Evolutionary conservation across 108 stramenopile species (phyloP).

Genomic region (Cylindrotheca fusiformis): DNA sequence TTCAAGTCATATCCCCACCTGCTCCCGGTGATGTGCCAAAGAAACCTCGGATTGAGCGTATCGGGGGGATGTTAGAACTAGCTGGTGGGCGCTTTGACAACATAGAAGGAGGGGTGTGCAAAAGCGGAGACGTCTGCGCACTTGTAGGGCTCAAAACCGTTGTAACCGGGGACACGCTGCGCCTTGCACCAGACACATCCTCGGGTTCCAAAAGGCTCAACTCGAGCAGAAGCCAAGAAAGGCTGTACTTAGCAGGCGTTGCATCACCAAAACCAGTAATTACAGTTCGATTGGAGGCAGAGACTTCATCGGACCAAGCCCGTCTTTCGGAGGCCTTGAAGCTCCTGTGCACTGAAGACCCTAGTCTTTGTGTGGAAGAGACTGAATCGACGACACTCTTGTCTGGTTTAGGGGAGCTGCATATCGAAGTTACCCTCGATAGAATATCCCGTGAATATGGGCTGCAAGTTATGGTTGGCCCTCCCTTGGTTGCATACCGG

Average conservation of each 20-base stretch:
- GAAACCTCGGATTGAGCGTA: slow-evolving; percentile 51
- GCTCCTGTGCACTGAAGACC: slow-evolving; percentile 81
- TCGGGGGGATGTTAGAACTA: slow-evolving; percentile 84
- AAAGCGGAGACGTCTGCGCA: slow-evolving; percentile 86
- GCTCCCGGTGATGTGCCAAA: slow-evolving; percentile 37
- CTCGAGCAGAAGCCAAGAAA: not conserved
- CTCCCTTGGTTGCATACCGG: slow-evolving; percentile 79
- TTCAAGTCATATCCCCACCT: slow-evolving; percentile 70
- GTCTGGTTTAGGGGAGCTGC: slow-evolving; percentile 85
- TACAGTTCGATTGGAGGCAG: slow-evolving; percentile 81
- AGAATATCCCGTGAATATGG: slow-evolving; percentile 73
- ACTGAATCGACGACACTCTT: slow-evolving; percentile 71
- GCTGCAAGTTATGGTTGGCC: slow-evolving; percentile 64
- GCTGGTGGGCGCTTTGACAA: slow-evolving; percentile 79
- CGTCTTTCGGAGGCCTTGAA: slow-evolving; percentile 60
- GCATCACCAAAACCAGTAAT: slow-evolving; percentile 85
- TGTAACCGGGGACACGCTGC: slow-evolving; percentile 83
- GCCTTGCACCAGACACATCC: slow-evolving; percentile 40
- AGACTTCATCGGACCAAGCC: slow-evolving; percentile 58
- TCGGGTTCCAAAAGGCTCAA: slow-evolving; percentile 38
- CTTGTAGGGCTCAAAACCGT: slow-evolving; percentile 80
- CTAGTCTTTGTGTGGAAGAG: slow-evolving; percentile 81
- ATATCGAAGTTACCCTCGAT: slow-evolving; percentile 85
- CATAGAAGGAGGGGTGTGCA: slow-evolving; percentile 60
- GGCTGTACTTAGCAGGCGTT: slow-evolving; percentile 63